These are phyloP conservation scores for Carex myosuroides DNA, from an alignment of 176 grass and related monocot genomes.

Conservation along the genomic window DNA sequence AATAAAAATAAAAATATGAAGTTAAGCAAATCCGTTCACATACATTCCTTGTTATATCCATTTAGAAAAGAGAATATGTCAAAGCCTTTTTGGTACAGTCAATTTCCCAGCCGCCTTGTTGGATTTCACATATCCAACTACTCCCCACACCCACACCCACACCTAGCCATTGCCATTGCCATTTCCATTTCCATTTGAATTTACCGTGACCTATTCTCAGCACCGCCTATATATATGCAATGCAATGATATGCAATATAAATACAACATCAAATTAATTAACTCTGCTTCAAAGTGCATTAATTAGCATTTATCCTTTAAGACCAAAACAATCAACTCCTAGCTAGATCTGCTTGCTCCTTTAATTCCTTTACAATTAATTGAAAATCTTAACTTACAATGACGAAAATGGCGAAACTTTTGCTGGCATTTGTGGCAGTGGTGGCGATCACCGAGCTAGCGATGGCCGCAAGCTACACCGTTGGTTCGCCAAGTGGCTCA, in stretches of 20 bases:
- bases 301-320: neutral
- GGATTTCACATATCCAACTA: no score
- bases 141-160: no score
- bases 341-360: slow-evolving; percentile 17
- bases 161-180: no score
- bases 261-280: neutral
- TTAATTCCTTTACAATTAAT: neutral
- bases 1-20: no score
- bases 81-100: no score
- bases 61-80: no score
- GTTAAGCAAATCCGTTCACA: no score
- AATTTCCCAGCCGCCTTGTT: no score
- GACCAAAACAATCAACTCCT: neutral
- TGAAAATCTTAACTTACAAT: neutral
- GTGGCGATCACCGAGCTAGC: neutral
- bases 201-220: neutral
- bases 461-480: slow-evolving; percentile 37
- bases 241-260: slow-evolving; percentile 1
- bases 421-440: neutral
- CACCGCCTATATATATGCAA: neutral
- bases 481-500: slow-evolving; percentile 51
- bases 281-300: neutral
- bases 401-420: neutral
- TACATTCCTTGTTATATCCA: no score
- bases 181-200: no score